Conservation (phyloP, 306 rosid species). For the Corylus heterophylla region DNA sequence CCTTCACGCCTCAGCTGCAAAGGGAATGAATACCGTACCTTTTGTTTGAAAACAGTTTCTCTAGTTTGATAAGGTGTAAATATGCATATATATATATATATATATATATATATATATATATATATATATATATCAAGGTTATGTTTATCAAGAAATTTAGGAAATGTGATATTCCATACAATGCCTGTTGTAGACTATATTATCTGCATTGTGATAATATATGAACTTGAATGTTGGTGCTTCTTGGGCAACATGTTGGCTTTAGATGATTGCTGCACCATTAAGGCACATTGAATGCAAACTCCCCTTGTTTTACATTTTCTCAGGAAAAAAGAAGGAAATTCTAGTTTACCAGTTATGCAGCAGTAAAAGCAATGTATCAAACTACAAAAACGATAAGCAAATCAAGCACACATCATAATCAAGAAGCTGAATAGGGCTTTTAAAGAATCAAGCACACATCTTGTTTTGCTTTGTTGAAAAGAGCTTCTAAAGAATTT, state of each 20-base stretch:
- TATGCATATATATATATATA: neutral
- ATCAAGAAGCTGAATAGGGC: too few species aligned
- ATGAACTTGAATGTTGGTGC: neutral
- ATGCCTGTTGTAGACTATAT: neutral
- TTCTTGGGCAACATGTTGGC: neutral
- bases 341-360: too few species aligned
- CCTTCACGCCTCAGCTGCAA: neutral
- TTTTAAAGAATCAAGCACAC: too few species aligned
- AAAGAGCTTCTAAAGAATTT: too few species aligned
- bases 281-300: neutral
- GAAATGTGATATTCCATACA: constrained; percentile 1
- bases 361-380: too few species aligned
- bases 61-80: constrained; percentile 6
- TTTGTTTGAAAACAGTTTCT: constrained; percentile 7
- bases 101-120: too few species aligned
- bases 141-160: constrained; percentile 9
- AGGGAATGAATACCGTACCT: neutral
- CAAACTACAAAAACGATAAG: too few species aligned
- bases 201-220: constrained; percentile 6
- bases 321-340: neutral
- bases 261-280: neutral
- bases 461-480: too few species aligned
- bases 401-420: too few species aligned
- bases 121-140: neutral
- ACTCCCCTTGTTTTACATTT: neutral